phyloP scores from a whole-genome alignment of 2,329 filamentous ascomycete genomes.

The Apiospora marii region DNA sequence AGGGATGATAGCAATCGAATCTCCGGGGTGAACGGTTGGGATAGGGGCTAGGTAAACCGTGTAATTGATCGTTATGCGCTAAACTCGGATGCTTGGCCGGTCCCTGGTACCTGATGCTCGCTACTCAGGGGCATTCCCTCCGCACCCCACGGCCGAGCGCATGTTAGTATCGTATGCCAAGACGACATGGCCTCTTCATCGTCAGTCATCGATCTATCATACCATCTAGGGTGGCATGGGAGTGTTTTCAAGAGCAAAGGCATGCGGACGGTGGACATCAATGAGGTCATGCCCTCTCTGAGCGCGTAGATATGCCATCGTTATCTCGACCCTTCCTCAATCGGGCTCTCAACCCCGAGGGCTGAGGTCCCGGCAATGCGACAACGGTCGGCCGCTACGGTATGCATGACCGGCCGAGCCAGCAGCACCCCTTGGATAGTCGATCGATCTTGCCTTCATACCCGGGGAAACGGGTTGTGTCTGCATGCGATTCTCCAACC shows the following conservation, averaged over 20 bases:
- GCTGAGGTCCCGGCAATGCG: not conserved
- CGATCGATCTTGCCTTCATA: constrained; percentile 8
- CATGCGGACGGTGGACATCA: not conserved
- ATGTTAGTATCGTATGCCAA: not conserved
- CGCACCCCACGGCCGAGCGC: not conserved
- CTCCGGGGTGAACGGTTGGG: not conserved
- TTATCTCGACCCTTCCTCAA: not conserved
- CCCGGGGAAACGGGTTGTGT: not conserved
- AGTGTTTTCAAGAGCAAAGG: not conserved
- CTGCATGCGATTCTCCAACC: not conserved
- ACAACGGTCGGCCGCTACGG: not conserved
- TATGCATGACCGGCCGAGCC: constrained; percentile 12
- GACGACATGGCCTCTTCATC: not conserved
- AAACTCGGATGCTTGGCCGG: not conserved
- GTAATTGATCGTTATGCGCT: not conserved
- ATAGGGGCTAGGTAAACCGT: not conserved
- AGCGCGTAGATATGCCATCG: not conserved
- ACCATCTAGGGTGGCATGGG: not conserved
- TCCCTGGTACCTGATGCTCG: not conserved
- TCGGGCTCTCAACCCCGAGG: constrained; percentile 1
- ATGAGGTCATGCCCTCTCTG: constrained; percentile 9
- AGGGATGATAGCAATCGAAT: not conserved
- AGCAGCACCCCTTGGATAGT: not conserved
- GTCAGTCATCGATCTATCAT: constrained; percentile 3
- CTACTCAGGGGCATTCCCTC: not conserved